phyloP scores from a whole-genome alignment of 257 asterid genomes.

The Thymus mandschuricus region DNA sequence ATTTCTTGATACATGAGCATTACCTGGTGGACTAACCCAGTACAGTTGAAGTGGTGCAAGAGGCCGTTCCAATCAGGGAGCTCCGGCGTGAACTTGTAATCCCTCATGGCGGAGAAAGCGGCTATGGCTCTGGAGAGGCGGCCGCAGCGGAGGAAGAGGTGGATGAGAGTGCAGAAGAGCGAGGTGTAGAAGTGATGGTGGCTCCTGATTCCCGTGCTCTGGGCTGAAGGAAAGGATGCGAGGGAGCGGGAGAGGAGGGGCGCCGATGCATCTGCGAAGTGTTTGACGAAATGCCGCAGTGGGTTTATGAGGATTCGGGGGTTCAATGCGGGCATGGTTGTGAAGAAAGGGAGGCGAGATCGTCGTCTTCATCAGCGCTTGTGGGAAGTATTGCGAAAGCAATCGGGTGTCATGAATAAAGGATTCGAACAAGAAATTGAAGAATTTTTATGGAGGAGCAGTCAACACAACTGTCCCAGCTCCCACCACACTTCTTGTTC shows the following conservation, averaged over 20 bases:
- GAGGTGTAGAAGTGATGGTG: constrained; percentile 49
- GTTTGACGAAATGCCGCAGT: constrained; percentile 58
- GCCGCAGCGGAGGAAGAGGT: constrained; percentile 81
- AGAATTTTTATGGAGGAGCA: neutral
- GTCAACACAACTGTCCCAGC: neutral
- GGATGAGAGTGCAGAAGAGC: constrained; percentile 81
- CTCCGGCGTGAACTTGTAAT: constrained; percentile 53
- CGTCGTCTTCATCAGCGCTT: constrained; percentile 32
- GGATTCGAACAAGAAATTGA: neutral
- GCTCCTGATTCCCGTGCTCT: constrained; percentile 26
- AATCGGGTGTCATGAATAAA: constrained; percentile 13
- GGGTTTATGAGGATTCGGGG: constrained; percentile 33
- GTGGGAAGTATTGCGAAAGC: neutral
- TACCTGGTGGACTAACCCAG: constrained; percentile 74
- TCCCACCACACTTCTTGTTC: no score
- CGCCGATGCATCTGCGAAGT: constrained; percentile 27
- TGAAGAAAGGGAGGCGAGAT: constrained; percentile 1
- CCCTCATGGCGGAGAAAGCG: constrained; percentile 73
- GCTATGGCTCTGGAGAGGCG: constrained; percentile 65
- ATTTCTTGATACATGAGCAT: constrained; percentile 64
- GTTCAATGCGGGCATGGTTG: constrained; percentile 3
- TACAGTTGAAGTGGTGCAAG: constrained; percentile 63
- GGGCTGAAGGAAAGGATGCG: constrained; percentile 26
- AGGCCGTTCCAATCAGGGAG: constrained; percentile 63
- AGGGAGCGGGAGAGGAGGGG: constrained; percentile 18